Evolutionary conservation across 1,139 yeast species (phyloP).

Genomic region (Diutina siamensis): DNA sequence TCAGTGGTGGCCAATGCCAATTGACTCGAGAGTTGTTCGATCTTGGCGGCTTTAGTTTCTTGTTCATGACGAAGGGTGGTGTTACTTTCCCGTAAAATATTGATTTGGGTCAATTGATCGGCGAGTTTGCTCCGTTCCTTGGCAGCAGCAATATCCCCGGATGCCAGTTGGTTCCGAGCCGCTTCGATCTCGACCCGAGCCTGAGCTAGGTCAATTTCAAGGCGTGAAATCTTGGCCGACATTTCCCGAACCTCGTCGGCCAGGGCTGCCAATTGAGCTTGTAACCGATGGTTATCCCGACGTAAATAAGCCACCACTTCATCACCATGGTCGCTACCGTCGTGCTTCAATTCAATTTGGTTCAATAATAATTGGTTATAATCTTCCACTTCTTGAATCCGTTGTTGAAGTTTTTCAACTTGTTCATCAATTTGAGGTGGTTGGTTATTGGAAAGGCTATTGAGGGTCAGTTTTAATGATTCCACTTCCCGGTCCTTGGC

Average conservation of each 20-base stretch:
- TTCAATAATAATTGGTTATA: constrained; percentile 1
- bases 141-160: not conserved
- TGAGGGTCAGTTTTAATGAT: not conserved
- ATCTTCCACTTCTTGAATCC: not conserved
- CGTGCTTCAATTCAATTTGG: constrained; percentile 7
- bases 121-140: constrained; percentile 31
- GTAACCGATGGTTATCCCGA: constrained; percentile 67
- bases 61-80: constrained; percentile 50
- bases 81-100: constrained; percentile 65
- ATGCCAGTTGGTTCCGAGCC: not conserved
- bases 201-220: not conserved
- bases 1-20: constrained; percentile 9
- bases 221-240: not conserved
- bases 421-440: not conserved
- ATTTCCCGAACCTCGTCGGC: constrained; percentile 26
- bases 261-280: constrained; percentile 41
- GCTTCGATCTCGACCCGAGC: not conserved
- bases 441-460: too few relatives aligned
- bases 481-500: not conserved
- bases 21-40: constrained; percentile 21
- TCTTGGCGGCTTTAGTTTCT: constrained; percentile 14
- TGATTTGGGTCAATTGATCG: constrained; percentile 57
- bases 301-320: constrained; percentile 56
- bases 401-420: not conserved
- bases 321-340: constrained; percentile 20